Evolutionary conservation across 2,329 filamentous ascomycete genomes (phyloP).

Genomic region (Aspergillus viridinutans): DNA sequence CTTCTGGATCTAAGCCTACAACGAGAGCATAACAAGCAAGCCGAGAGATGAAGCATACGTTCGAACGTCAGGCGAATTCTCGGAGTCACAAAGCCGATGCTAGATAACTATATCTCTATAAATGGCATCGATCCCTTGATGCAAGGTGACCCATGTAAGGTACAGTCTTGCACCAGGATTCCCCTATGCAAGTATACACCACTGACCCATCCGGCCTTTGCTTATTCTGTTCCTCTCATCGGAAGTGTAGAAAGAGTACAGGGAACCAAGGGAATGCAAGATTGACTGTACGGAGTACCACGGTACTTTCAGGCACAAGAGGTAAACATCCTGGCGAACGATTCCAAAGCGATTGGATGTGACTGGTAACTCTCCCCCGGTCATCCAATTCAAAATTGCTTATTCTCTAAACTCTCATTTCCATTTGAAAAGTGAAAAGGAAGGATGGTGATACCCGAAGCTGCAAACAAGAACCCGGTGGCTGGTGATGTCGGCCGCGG

Average conservation of each 20-base stretch:
- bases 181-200: background rate
- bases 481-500: background rate
- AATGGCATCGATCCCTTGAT: background rate
- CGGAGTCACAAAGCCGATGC: background rate
- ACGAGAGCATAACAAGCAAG: background rate
- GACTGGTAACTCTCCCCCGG: background rate
- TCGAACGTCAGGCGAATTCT: background rate
- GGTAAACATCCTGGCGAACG: background rate
- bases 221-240: background rate
- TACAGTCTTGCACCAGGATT: background rate
- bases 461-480: background rate
- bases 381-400: background rate
- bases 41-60: background rate
- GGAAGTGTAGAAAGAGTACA: background rate
- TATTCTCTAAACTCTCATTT: background rate
- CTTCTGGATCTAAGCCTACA: background rate
- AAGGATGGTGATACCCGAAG: background rate
- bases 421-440: background rate
- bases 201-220: background rate
- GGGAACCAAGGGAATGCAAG: background rate
- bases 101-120: background rate
- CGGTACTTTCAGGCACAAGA: background rate
- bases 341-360: background rate
- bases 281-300: background rate
- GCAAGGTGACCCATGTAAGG: background rate